Evolutionary conservation across 2,329 filamentous ascomycete genomes (phyloP), one percentile per base, ranked within the genome.

Genomic region (Colletotrichum sp.): DNA sequence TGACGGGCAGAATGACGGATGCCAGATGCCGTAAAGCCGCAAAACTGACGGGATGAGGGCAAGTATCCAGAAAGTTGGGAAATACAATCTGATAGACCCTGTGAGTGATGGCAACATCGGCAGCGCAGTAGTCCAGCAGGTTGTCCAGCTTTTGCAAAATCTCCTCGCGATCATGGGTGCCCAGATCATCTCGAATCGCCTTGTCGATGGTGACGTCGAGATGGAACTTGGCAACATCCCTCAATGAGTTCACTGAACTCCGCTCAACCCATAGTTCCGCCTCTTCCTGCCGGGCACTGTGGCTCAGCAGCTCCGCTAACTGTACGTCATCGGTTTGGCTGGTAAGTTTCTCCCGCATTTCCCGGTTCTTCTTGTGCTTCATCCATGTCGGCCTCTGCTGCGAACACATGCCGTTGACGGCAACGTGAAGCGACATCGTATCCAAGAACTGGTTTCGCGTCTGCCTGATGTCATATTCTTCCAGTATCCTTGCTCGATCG

Each of bases 391-490:
- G 97, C 66, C 97, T 92, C 84, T 99, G 97, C 78, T 94, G 93
- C 26, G 97, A 99, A 85, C 97, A 99, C 97, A 99, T 99, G 77
- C 97, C 97, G 82, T 99, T 99, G 28, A 98, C 96, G 4, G 98
- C 98, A 9, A 98, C 96, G 83, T 99, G 97, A 24, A 99, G 87
- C 3, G 96, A 99, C 97, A 99, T 99, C 34, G 97, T 99, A 83
- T 99, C 97, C 67, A 99, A 86, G 82, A 98, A 99, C 58, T 92
- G 94, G 79, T 96, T 99, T 52, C 92, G 92, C 1, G 95, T 94
- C 83, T 98, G 96, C 71, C 92, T 88, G 55, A 99, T 85, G 80
- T 93, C 90, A 83, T 99, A 99, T 83, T 99, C 97, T 82, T 99
- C 97, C 24, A 93, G 85, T 71, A 98, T 92, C 43, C 98, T 91